A percentile compares a stretch with the other conserved stretches of the same genome.
Evolutionary conservation across 208 protist genomes (phyloP).

Genomic region (Paratrypanosoma confusum): DNA sequence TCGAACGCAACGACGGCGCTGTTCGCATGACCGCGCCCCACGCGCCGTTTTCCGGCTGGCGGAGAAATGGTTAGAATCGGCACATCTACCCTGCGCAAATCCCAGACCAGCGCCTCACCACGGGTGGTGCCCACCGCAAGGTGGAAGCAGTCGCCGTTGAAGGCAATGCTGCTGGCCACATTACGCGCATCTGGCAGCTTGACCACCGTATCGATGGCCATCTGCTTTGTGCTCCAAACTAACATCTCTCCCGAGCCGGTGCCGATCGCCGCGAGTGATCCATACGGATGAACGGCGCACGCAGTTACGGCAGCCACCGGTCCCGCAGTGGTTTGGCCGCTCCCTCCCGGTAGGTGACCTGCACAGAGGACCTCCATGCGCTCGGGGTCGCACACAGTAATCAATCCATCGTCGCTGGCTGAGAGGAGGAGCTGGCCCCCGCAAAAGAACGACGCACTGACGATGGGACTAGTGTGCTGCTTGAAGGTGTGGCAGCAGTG

Average conservation of each 20-base stretch:
- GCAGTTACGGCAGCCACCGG: neutral
- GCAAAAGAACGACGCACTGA: constrained; percentile 1
- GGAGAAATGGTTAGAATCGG: constrained; percentile 25
- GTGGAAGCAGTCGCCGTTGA: constrained; percentile 92
- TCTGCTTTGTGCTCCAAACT: constrained; percentile 86
- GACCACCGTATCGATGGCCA: constrained; percentile 69
- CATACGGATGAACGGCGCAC: constrained; percentile 47
- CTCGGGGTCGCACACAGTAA: constrained; percentile 17
- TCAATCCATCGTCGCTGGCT: neutral
- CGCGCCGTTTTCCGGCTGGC: neutral
- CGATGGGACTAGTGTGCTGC: no score
- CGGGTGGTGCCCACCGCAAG: constrained; percentile 70
- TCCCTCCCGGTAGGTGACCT: constrained; percentile 1
- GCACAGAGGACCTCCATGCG: constrained; percentile 8
- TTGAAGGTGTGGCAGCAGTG: no score
- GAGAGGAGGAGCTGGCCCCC: constrained; percentile 6
- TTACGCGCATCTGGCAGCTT: constrained; percentile 17
- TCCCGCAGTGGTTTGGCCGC: neutral
- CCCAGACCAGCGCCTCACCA: constrained; percentile 88
- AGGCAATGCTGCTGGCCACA: constrained; percentile 53
- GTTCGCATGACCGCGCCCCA: neutral
- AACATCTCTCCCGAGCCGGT: constrained; percentile 35
- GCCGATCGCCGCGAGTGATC: constrained; percentile 39
- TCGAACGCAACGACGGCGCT: constrained; percentile 32
- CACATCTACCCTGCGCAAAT: constrained; percentile 89